Conservation (phyloP, 805 yeast genomes). For the Candida sithepensis region DNA sequence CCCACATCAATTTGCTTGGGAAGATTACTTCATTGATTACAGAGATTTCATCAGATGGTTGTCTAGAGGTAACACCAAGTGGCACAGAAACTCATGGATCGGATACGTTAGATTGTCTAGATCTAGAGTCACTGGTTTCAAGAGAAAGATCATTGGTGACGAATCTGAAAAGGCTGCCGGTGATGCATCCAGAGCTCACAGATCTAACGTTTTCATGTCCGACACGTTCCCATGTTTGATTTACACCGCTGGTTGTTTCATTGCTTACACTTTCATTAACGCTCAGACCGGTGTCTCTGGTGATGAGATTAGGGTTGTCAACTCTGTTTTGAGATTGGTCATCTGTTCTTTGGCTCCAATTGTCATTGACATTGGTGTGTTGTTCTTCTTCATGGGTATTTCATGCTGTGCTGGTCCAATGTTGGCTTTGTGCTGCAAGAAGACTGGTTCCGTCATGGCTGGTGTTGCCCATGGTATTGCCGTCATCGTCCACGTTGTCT, state of each 20-base stretch:
- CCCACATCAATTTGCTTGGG: conserved; percentile 97
- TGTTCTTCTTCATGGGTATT: conserved; percentile 70
- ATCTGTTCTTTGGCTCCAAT: conserved; percentile 89
- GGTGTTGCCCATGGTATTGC: conserved; percentile 95
- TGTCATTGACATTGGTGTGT: conserved; percentile 81
- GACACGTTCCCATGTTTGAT: conserved; percentile 68
- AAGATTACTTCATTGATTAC: conserved; percentile 94
- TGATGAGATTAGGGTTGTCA: conserved; percentile 47
- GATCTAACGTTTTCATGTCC: conserved; percentile 66
- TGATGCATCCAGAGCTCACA: conserved; percentile 79
- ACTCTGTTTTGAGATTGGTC: conserved; percentile 67
- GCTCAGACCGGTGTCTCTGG: conserved; percentile 79
- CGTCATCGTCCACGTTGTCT: conserved; percentile 78
- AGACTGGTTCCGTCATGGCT: conserved; percentile 93
- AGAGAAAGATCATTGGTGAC: conserved; percentile 69
- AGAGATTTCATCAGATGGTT: conserved; percentile 89
- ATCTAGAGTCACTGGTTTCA: conserved; percentile 84
- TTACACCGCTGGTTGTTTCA: conserved; percentile 75
- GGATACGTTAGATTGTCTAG: conserved; percentile 79
- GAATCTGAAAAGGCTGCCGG: conserved; percentile 80
- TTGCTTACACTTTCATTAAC: conserved; percentile 77
- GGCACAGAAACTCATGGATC: conserved; percentile 88
- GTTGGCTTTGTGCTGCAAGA: conserved; percentile 91
- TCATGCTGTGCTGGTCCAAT: conserved; percentile 98
- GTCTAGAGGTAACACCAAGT: conserved; percentile 85